Evolutionary conservation across 2,329 filamentous ascomycete genomes (phyloP), one percentile per base, ranked within the genome.

Genomic region (Fusarium duplospermum): DNA sequence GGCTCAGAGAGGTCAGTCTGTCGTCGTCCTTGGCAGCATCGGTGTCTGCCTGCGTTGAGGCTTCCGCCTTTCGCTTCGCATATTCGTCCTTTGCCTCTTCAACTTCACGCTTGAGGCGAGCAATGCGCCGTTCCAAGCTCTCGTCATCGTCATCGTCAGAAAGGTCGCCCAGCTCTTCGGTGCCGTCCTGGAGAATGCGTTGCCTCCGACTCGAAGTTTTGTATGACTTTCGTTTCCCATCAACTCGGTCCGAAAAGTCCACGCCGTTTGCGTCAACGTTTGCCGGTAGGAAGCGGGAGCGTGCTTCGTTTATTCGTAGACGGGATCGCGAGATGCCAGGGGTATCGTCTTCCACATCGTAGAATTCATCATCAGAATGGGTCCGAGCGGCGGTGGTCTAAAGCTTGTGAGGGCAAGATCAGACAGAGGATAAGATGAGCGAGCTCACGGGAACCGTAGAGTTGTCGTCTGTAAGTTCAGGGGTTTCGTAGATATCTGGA

Each of bases 401-500:
- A 54, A 58, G 20, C 35, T 59, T 47, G 31, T 82, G 65, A 81
- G 76, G 80, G 64, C 79, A 45, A 22, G 11, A 9, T 14, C 47
- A 6, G 24, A 16, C 38, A n/a, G 31, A 52, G 24, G 42, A n/a
- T n/a, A n/a, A n/a, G 27, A 29, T 45, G 13, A 24, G 10, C 45
- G 54, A 52, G 82, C 89, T 83, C 86, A 96, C 94, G 65, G 92
- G 93, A 66, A 95, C 86, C 57, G 95, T 98, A 24, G 95, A 97
- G 73, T 91, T 93, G 83, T 97, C 95, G 80, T 98, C 94, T 66
- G 93, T 96, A 75, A 98, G 87, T 65, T 97, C 95, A 75, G 96
- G 95, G 18, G 96, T 98, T 84, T 98, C 96, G 87, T 98, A 98
- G 79, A 98, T 94, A 80, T 98, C 96, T 75, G 95, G 95, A 31